phyloP scores from a whole-genome alignment of 169 alveolate genomes.

The Plasmodium gonderi region DNA sequence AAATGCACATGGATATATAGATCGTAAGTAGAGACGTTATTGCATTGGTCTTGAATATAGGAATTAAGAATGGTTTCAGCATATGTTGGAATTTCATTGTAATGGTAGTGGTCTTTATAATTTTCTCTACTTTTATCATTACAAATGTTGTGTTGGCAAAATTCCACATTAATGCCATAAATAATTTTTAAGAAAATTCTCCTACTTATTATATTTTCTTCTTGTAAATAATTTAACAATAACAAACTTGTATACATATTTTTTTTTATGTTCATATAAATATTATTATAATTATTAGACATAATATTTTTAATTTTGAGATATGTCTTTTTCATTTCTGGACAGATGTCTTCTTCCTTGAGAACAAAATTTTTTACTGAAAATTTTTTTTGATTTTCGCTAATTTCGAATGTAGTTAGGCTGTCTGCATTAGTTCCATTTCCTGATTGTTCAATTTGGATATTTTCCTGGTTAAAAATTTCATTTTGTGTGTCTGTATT shows the following conservation, averaged over 20 bases:
- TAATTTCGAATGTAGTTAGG: background rate
- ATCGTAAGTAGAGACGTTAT: slow-evolving; percentile 23
- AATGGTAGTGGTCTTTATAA: background rate
- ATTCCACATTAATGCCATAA: slow-evolving; percentile 21
- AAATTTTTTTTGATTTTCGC: background rate
- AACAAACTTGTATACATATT: slow-evolving; percentile 36
- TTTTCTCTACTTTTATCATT: background rate
- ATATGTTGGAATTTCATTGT: background rate
- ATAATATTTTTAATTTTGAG: slow-evolving; percentile 41
- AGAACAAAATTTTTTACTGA: background rate
- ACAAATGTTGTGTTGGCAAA: background rate
- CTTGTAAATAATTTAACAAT: slow-evolving; percentile 57
- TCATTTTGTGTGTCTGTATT: background rate
- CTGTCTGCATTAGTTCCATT: background rate
- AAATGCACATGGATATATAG: slow-evolving; percentile 30
- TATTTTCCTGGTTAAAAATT: too few relatives aligned
- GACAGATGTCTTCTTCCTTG: background rate
- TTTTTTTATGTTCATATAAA: slow-evolving; percentile 21
- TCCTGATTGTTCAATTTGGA: background rate
- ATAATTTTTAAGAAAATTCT: slow-evolving; percentile 31
- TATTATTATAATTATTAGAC: slow-evolving; percentile 32
- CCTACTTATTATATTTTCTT: slow-evolving; percentile 34
- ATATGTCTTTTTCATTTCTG: slow-evolving; percentile 8
- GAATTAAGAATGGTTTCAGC: slow-evolving; percentile 8
- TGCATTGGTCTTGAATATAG: slow-evolving; percentile 28